Conservation (phyloP, 495 filamentous ascomycete species). For the Neurospora sp. region DNA sequence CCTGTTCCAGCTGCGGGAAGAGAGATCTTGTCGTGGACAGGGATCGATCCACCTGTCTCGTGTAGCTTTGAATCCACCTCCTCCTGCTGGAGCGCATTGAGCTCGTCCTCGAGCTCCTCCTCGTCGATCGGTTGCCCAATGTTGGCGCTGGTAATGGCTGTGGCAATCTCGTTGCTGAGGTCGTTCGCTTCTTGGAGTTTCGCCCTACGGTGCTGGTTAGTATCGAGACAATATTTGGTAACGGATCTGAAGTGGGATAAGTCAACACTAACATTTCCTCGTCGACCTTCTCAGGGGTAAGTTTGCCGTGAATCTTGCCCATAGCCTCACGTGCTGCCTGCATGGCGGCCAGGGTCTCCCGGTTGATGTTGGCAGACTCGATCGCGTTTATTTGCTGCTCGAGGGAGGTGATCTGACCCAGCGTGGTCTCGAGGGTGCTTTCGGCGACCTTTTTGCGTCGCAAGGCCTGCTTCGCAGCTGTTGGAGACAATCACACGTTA, state of each 20-base stretch:
- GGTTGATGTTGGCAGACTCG: conserved; percentile 96
- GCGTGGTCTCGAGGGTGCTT: conserved; percentile 81
- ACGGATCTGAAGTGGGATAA: neutral
- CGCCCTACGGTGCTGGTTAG: conserved; percentile 52
- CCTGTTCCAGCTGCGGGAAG: conserved; percentile 62
- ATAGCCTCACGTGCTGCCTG: conserved; percentile 79
- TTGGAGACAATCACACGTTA: conserved; percentile 11
- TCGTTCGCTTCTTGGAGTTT: conserved; percentile 84
- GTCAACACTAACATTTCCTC: conserved; percentile 70
- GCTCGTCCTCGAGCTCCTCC: conserved; percentile 67
- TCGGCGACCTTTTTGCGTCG: conserved; percentile 91
- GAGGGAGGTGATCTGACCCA: conserved; percentile 77
- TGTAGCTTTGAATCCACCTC: conserved; percentile 90
- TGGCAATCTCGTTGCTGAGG: conserved; percentile 83
- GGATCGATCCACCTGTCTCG: conserved; percentile 58
- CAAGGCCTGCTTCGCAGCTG: conserved; percentile 84
- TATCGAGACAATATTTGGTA: neutral
- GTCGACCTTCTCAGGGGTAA: conserved; percentile 90
- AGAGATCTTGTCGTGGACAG: conserved; percentile 58
- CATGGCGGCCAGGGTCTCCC: conserved; percentile 92
- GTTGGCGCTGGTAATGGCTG: conserved; percentile 64
- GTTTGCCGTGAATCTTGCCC: conserved; percentile 79
- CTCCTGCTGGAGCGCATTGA: conserved; percentile 72
- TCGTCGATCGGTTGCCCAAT: conserved; percentile 73
- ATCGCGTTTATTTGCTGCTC: conserved; percentile 96